Base-by-base conservation (phyloP, 495 filamentous ascomycete species). In the Neurospora cerealis region DNA sequence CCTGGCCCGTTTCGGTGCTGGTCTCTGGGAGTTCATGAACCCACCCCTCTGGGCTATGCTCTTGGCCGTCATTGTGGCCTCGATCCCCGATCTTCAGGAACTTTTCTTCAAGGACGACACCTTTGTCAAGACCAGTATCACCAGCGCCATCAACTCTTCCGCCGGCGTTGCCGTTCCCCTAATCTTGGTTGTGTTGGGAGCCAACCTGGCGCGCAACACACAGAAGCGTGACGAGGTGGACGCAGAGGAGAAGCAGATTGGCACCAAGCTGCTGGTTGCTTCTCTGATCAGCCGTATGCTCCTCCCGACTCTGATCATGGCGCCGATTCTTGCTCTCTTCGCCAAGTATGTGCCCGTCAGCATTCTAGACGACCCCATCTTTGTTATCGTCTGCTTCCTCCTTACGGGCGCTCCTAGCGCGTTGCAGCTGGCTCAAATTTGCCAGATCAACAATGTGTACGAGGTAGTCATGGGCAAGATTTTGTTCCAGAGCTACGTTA, bases 31-130 rank as follows among this genome's bases (percentile, higher is more conserved):
- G 42, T 96, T 97, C 81, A 98, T 99, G 96, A 99, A 98, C 82
- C 95, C 96, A 7, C 96, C 96, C 1, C 89, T 99, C 2, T 98
- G 95, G 93, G 95, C 96, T 11, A 98, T 99, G 95, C 85, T 98
- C 2, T 83, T 89, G 24, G 92, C 96, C 21, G 91, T 98, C 72
- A 80, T 98, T 72, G 91, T 98, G 6, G 96, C 96, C 37, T 97
- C 93, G 3, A 88, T 98, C n/a, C 96, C 96, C 0, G 80, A 85
- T 3, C 86, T 98, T 3, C 95, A 99, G 80, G 83, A 83, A 37
- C 83, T 94, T 17, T 98, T 99, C 85, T 99, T 98, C 84, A 85
- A 89, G 69, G 89, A 93, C 17, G 96, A 95, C 36, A 93, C 94
- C 5, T 98, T 99, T 77, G 84, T 99, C 74, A 90, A 92, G 79